Evolutionary conservation across 306 rosid genomes (phyloP), one percentile per base, ranked within the genome.

Genomic region (Argentina anserina): DNA sequence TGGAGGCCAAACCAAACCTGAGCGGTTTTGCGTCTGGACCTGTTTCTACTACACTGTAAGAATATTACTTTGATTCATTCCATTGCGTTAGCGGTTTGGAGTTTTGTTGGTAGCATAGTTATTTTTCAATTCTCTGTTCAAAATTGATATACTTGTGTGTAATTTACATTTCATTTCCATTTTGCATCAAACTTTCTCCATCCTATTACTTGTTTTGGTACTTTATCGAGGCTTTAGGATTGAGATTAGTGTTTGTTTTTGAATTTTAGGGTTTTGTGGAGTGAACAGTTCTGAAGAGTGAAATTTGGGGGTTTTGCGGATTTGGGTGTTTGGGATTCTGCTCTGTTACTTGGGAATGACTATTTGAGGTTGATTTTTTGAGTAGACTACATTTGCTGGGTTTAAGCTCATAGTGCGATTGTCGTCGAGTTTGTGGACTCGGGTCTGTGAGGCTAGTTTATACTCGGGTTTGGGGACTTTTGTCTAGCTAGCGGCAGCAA

Each of bases 401-500:
- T 74, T 62, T 80, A 20, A 10, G 40, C 50, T 64, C 43, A 52
- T 18, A 39, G 65, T 69, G 76, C 56, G 39, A 39, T 56, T 69
- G 65, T 58, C 73, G 1, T 47, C 3, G 11, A 58, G 26, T 52
- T 45, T 37, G 47, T 0, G 3, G 36, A 31, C 56, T 43, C 20
- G 9, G n/a, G 40, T 40, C 46, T 73, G 36, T 40, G 78, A 58
- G 31, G 39, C 5, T 72, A 85, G 74, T 74, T 28, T 80, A 12
- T 53, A 21, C 28, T 52, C 3, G 26, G 3, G 84, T 74, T 79
- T 56, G 2, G 20, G 7, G 9, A 4, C 1, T 0, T 13, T 26
- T 11, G 34, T 26, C 3, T 56, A 25, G 36, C 5, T 29, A 65
- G 87, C 41, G 87, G 79, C 14, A 87, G 92, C 67, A 80, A 91